A percentile compares a stretch with the other conserved stretches of the same genome.
Conservation (phyloP, 768 basidiomycete genomes). For the Sporobolomyces roseus region DNA sequence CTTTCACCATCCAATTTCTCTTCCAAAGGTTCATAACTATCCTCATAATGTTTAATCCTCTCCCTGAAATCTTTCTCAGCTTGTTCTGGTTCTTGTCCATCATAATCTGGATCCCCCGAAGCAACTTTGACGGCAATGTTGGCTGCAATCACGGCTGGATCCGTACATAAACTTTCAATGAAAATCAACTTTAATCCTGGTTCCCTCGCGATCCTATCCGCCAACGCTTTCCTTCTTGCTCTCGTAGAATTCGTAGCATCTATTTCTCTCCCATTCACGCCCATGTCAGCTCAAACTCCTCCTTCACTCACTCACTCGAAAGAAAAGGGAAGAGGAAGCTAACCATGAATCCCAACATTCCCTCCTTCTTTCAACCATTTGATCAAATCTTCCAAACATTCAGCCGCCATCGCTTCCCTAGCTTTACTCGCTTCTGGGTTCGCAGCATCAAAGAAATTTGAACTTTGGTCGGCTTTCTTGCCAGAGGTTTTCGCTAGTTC, state of each 20-base stretch:
- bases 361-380: slow-evolving; percentile 87
- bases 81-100: slow-evolving; percentile 73
- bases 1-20: slow-evolving; percentile 67
- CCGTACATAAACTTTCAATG: slow-evolving; percentile 89
- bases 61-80: slow-evolving; percentile 85
- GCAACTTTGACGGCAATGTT: slow-evolving; percentile 94
- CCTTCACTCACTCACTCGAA: too few species aligned
- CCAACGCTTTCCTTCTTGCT: slow-evolving; percentile 67
- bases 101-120: slow-evolving; percentile 97
- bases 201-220: slow-evolving; percentile 76
- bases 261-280: slow-evolving; percentile 48
- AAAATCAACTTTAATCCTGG: slow-evolving; percentile 84
- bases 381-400: slow-evolving; percentile 91
- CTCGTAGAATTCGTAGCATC: slow-evolving; percentile 76
- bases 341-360: slow-evolving; percentile 96
- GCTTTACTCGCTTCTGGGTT: slow-evolving; percentile 71
- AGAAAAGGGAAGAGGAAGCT: not conserved
- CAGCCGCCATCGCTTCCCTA: slow-evolving; percentile 78
- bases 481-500: slow-evolving; percentile 78
- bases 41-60: slow-evolving; percentile 88
- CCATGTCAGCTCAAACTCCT: too few species aligned
- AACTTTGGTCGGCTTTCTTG: slow-evolving; percentile 83
- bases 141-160: slow-evolving; percentile 87
- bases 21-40: slow-evolving; percentile 84
- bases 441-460: slow-evolving; percentile 80